Evolutionary conservation across 805 yeast species (phyloP).

Genomic region (Lachancea waltii): DNA sequence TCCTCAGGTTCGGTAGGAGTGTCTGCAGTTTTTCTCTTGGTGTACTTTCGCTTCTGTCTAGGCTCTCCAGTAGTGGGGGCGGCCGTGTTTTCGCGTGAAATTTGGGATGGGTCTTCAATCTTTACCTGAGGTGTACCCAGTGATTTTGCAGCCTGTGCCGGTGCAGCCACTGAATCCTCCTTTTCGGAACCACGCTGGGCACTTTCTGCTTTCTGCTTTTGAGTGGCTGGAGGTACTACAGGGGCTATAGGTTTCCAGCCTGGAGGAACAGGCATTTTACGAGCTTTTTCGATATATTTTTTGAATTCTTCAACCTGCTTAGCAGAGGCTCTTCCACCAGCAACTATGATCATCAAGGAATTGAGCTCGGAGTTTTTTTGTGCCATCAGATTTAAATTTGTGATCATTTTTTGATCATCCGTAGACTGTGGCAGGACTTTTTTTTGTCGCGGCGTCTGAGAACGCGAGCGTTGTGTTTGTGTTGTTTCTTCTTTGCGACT

Average conservation of each 20-base stretch:
- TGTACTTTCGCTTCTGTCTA: slow-evolving; percentile 11
- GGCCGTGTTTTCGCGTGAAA: slow-evolving; percentile 1
- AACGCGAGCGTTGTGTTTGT: slow-evolving; percentile 41
- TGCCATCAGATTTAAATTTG: slow-evolving; percentile 78
- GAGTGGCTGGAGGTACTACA: slow-evolving; percentile 19
- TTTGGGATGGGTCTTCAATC: neutral
- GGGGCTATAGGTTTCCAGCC: slow-evolving; percentile 25
- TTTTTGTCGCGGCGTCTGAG: slow-evolving; percentile 64
- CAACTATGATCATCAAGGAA: slow-evolving; percentile 75
- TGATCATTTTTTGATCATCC: slow-evolving; percentile 69
- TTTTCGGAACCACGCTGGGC: neutral
- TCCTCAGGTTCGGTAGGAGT: slow-evolving; percentile 32
- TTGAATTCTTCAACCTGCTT: slow-evolving; percentile 75
- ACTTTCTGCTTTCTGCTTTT: slow-evolving; percentile 11
- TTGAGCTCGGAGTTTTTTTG: slow-evolving; percentile 61
- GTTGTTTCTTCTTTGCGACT: slow-evolving; percentile 13
- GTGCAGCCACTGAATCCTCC: slow-evolving; percentile 3
- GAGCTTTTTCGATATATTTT: slow-evolving; percentile 70
- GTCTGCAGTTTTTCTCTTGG: slow-evolving; percentile 10
- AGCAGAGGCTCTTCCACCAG: slow-evolving; percentile 68
- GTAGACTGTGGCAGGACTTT: slow-evolving; percentile 72
- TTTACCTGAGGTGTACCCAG: slow-evolving; percentile 3
- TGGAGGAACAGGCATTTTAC: slow-evolving; percentile 58
- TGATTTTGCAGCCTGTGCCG: neutral
- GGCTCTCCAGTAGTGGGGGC: slow-evolving; percentile 4